Conservation (phyloP, 2,329 filamentous ascomycete species). For the Neospermospora avenae region DNA sequence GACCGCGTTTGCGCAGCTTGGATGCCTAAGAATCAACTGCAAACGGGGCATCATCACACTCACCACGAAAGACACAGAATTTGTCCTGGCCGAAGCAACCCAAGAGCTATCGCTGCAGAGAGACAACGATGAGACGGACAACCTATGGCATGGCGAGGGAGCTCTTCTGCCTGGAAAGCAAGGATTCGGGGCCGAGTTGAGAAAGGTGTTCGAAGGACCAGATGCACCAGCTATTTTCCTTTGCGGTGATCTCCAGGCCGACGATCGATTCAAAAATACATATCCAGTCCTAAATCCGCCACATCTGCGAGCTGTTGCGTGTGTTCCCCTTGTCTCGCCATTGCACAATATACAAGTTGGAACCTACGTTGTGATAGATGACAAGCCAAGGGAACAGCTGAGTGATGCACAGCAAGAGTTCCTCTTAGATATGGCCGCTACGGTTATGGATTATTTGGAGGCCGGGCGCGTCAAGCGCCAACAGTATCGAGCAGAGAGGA, state of each 20-base stretch:
- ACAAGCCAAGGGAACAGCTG: slow-evolving; percentile 50
- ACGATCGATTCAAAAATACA: slow-evolving; percentile 39
- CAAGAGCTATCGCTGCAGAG: slow-evolving; percentile 27
- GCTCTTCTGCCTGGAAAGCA: slow-evolving; percentile 11
- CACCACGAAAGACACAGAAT: slow-evolving; percentile 23
- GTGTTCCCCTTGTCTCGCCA: slow-evolving; percentile 58
- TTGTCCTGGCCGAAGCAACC: slow-evolving; percentile 31
- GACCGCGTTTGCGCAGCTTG: slow-evolving; percentile 47
- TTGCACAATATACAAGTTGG: slow-evolving; percentile 55
- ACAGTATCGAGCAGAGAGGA: slow-evolving; percentile 51
- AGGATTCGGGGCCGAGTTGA: slow-evolving; percentile 20
- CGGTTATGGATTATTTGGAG: slow-evolving; percentile 60
- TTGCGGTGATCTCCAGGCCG: slow-evolving; percentile 39
- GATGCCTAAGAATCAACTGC: slow-evolving; percentile 45
- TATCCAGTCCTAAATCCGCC: slow-evolving; percentile 37
- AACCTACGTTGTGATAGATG: slow-evolving; percentile 57
- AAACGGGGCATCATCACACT: slow-evolving; percentile 46
- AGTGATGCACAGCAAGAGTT: slow-evolving; percentile 47
- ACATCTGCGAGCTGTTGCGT: slow-evolving; percentile 49
- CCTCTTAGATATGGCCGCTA: slow-evolving; percentile 52
- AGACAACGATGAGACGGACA: slow-evolving; percentile 30
- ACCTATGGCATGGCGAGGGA: slow-evolving; percentile 32
- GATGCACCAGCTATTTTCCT: slow-evolving; percentile 25
- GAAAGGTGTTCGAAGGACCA: slow-evolving; percentile 19
- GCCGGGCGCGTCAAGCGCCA: slow-evolving; percentile 50